Base-by-base conservation (phyloP, 805 yeast species). In the Saccharomycopsis selenospora region DNA sequence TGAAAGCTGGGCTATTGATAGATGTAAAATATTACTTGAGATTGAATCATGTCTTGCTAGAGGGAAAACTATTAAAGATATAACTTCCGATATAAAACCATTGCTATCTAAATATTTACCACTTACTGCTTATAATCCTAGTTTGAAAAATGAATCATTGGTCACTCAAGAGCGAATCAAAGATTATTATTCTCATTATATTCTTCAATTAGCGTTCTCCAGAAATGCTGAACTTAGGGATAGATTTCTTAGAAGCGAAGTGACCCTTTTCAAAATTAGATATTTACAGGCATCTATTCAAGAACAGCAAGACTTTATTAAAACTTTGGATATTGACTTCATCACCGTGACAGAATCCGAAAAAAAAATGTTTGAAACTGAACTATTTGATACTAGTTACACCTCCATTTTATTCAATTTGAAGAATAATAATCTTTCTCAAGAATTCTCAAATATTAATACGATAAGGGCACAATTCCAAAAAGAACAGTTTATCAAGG, bases 1-100 rank as follows among this genome's bases (percentile, higher is more conserved):
- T 65, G 99, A 93, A 66, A 72, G 74, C 3, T 93, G 97, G 96
- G 98, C 98, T 3, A 82, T 93, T 47, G 98, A 91, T 60, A 69
- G 99, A 51, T 71, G 91, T 54, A 80, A 83, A 60, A 77, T 93
- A 6, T 70, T 93, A 50, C 75, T 89, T 47, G 96, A 88, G 61
- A 82, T 93, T 45, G 97, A 91, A 59, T 75, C 87, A 1, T 77
- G 85, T 54, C 59, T 74, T 40, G 78, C 82, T 22, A 72, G 95
- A 56, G 80, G 81, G 51, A 79, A 80, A 58, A 63, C 75, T 1
- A 60, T 75, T 42, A 77, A 75, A 55, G 96, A 89, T 49, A 76
- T 79, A 29, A 91, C 83, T 56, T 60, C 67, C 7, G 67, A 75
- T 3, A 68, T 91, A 56, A 78, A 76, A 55, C 93, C 95, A 1